Evolutionary conservation across 1,284 basidiomycete genomes (phyloP), one percentile per base, ranked within the genome.

Genomic region (Baeospora myosura): DNA sequence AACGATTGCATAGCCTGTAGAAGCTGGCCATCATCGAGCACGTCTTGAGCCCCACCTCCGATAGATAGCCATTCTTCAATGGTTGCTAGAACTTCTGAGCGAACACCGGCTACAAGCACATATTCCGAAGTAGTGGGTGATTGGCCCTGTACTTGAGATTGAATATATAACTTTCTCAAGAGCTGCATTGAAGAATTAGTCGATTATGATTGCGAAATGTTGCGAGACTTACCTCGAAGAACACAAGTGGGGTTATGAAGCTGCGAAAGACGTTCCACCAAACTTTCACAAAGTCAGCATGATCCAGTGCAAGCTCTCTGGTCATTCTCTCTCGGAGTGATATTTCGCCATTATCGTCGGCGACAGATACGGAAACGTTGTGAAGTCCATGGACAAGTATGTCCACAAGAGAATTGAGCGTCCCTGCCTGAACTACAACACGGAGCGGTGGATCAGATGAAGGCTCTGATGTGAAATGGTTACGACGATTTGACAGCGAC

Each of bases 341-440:
- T 63, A 83, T 84, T 56, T 88, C 84, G 0, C 87, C 87, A 50
- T 86, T 88, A 55, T 89, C 87, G 49, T 90, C 87, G 1, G 85
- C 76, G 2, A 87, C 80, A 0, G 81, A 79, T 1, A 87, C 82
- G 0, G 79, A 79, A 1, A 88, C 75, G 25, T 80, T 81, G 38
- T 78, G 76, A n/a, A 90, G 63, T 2, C 87, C 87, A 53, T 82
- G 78, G 0, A 86, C 76, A 11, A 90, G 69, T 8, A 88, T 70
- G 36, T 81, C 76, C 5, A 89, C 81, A 65, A 90, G 65, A 16
- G 74, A 69, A 45, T 84, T 81, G 5, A 89, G 62, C 0, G 86
- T 85, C 3, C 86, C 87, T 4, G 81, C 82, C 51, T 83, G 76
- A 7, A 90, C 81, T 4, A 84, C 62, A 0, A 87, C 86, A 12